Conservation (phyloP, 345 rosid genomes). For the Salix exigua region DNA sequence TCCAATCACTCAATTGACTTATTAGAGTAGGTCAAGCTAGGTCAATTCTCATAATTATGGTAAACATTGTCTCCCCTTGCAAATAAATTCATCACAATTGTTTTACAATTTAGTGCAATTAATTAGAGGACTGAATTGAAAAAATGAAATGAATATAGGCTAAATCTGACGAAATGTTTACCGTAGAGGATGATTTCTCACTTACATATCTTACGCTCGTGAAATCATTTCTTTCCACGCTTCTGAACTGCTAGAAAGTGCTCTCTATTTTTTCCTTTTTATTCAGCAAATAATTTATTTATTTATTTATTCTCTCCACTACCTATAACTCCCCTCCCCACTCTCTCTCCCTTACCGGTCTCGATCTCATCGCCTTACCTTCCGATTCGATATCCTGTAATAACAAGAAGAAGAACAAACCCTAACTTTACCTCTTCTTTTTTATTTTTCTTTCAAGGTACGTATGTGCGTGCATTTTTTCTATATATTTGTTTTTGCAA, state of each 20-base stretch:
- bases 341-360: not conserved
- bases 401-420: not conserved
- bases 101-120: not conserved
- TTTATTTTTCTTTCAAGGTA: not conserved
- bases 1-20: fast-evolving
- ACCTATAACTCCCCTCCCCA: not conserved
- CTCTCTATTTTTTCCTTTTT: not conserved
- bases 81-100: not conserved
- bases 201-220: not conserved
- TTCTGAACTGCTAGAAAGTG: not conserved
- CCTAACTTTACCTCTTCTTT: not conserved
- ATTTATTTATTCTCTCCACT: not conserved
- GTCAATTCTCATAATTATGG: too few relatives aligned
- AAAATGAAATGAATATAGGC: not conserved
- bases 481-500: too few relatives aligned
- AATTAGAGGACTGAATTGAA: not conserved
- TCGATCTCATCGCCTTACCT: conserved; percentile 9
- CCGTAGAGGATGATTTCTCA: not conserved
- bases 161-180: not conserved
- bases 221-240: not conserved
- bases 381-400: conserved; percentile 1
- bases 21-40: too few relatives aligned
- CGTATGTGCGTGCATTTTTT: not conserved
- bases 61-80: not conserved
- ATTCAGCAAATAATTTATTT: not conserved